phyloP scores from a whole-genome alignment of 805 yeast genomes.

The Debaryomyces maramus region DNA sequence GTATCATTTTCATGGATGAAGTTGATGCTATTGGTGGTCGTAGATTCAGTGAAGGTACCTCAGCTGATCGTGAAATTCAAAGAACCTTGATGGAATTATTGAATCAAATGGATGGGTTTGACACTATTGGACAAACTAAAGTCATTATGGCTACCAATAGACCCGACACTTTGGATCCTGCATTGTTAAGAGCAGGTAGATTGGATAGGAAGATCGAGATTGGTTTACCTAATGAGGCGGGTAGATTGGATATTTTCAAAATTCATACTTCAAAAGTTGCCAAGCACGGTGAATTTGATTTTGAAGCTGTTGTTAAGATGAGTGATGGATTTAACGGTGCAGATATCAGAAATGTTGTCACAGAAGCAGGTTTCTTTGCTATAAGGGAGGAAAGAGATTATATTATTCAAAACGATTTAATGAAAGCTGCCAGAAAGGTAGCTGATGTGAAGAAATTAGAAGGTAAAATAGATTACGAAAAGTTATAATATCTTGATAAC shows the following conservation, averaged over 20 bases:
- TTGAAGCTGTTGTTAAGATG: constrained; percentile 97
- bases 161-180: constrained; percentile 98
- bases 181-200: constrained; percentile 95
- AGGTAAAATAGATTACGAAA: constrained; percentile 93
- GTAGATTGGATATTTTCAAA: constrained; percentile 89
- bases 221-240: constrained; percentile 93
- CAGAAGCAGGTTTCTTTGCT: constrained; percentile 99
- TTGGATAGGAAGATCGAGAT: constrained; percentile 95
- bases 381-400: constrained; percentile 97
- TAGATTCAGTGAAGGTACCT: constrained; percentile 95
- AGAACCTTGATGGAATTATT: constrained; percentile 95
- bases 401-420: constrained; percentile 86
- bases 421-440: constrained; percentile 98
- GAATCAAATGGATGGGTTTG: constrained; percentile 99
- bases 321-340: constrained; percentile 99
- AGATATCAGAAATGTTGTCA: constrained; percentile 91
- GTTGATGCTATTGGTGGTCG: constrained; percentile 99
- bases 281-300: constrained; percentile 94
- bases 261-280: constrained; percentile 84
- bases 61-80: constrained; percentile 98
- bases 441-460: constrained; percentile 96
- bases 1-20: constrained; percentile 98
- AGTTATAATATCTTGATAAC: constrained; percentile 50
- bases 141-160: constrained; percentile 99
- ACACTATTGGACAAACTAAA: constrained; percentile 93